A percentile compares a stretch with the other conserved stretches of the same genome.
Conservation (phyloP, 2,329 filamentous ascomycete species). For the Magnaporthiopsis incrustans region DNA sequence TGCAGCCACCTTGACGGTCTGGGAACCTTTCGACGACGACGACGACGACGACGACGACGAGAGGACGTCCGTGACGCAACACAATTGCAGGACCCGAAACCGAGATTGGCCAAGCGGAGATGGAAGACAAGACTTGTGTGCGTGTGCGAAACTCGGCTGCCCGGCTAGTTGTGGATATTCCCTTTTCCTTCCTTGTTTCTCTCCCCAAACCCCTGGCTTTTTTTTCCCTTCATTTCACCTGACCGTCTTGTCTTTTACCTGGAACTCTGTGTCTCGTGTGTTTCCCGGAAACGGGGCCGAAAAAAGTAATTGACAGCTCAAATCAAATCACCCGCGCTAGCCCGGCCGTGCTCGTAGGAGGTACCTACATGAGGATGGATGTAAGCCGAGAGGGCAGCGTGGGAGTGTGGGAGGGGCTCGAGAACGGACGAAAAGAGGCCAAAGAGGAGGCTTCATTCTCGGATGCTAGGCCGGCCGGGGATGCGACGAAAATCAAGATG, state of each 20-base stretch:
- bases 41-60: neutral
- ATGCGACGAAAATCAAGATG: neutral
- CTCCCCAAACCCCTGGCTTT: neutral
- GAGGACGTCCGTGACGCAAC: neutral
- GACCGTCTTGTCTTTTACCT: neutral
- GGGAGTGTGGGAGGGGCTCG: neutral
- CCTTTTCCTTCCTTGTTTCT: neutral
- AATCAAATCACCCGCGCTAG: no score
- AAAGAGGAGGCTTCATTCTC: neutral
- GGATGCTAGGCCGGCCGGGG: neutral
- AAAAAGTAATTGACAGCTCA: no score
- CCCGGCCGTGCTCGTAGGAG: no score
- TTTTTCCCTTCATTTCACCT: no score
- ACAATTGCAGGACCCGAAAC: neutral
- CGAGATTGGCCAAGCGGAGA: neutral
- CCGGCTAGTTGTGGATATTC: neutral
- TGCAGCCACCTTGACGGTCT: neutral
- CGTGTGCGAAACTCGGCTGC: neutral
- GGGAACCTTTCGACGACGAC: neutral
- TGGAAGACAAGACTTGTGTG: no score
- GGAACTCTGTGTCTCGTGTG: neutral
- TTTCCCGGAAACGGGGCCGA: neutral
- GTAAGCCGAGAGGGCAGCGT: neutral
- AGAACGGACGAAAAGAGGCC: neutral
- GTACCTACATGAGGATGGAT: neutral